Conservation (phyloP, 2,329 filamentous ascomycete genomes). For the Trichoderma afroharzianum region DNA sequence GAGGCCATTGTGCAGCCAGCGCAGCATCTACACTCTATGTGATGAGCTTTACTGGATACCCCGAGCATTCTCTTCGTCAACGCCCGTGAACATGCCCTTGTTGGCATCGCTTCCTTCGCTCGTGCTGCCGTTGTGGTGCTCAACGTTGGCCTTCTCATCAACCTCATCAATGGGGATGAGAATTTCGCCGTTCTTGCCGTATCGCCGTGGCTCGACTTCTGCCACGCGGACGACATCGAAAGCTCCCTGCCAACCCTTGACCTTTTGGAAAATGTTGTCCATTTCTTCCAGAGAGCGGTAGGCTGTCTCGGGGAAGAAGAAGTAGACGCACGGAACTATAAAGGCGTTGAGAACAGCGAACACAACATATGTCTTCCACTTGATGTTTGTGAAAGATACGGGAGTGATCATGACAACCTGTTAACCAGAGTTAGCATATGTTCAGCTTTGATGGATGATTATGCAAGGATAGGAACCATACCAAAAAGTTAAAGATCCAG, state of each 20-base stretch:
- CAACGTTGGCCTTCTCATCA: constrained; percentile 34
- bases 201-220: constrained; percentile 49
- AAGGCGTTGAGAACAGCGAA: constrained; percentile 63
- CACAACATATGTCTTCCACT: constrained; percentile 60
- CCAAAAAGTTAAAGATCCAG: constrained; percentile 62
- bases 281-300: constrained; percentile 64
- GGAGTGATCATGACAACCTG: constrained; percentile 60
- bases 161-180: constrained; percentile 45
- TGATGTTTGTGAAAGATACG: constrained; percentile 54
- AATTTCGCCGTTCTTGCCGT: constrained; percentile 57
- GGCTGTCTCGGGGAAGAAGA: constrained; percentile 63
- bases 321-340: constrained; percentile 55
- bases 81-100: constrained; percentile 28
- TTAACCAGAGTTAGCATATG: not conserved
- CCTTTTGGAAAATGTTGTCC: constrained; percentile 61
- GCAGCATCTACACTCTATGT: not conserved
- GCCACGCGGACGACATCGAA: constrained; percentile 38
- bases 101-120: constrained; percentile 25
- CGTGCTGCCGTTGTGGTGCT: constrained; percentile 29
- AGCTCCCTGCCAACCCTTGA: constrained; percentile 39
- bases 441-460: not conserved
- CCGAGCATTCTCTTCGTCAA: constrained; percentile 35
- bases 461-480: constrained; percentile 13
- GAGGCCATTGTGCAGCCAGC: not conserved
- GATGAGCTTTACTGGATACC: constrained; percentile 14